A percentile compares a stretch with the other conserved stretches of the same genome.
These are phyloP conservation scores for Acorus calamus DNA, from an alignment of 106 monocot genomes.

Conservation along the genomic window DNA sequence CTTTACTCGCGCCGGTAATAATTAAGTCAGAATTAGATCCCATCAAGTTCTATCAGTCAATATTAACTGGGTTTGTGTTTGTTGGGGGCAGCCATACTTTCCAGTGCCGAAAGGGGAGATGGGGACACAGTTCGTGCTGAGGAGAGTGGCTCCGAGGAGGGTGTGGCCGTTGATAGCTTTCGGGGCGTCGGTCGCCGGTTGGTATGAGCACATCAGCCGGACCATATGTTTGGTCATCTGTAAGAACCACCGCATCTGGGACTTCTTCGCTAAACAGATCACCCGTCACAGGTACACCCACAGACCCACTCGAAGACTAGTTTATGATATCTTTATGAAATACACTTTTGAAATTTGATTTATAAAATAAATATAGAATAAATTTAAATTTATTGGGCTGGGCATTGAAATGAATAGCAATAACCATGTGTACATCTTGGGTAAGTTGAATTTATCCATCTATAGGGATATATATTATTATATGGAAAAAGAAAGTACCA, in stretches of 20 bases:
- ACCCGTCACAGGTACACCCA: slow-evolving; percentile 34
- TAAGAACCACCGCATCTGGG: slow-evolving; percentile 81
- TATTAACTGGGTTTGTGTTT: too few species aligned
- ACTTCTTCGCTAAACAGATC: slow-evolving; percentile 35
- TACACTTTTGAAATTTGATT: too few species aligned
- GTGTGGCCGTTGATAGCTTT: slow-evolving; percentile 82
- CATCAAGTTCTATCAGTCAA: too few species aligned
- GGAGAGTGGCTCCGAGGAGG: slow-evolving; percentile 62
- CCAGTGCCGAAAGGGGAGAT: slow-evolving; percentile 48
- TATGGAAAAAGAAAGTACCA: too few species aligned
- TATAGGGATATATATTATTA: too few species aligned
- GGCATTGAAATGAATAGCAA: too few species aligned
- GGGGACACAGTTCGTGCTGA: slow-evolving; percentile 51
- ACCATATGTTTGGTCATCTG: slow-evolving; percentile 68
- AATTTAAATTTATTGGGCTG: too few species aligned
- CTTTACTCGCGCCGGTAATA: slow-evolving; percentile 11
- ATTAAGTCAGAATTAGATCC: too few species aligned
- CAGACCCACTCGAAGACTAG: not conserved
- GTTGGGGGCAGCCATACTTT: slow-evolving; percentile 52
- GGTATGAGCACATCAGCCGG: slow-evolving; percentile 97
- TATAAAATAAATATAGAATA: too few species aligned
- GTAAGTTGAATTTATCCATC: too few species aligned
- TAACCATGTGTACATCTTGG: too few species aligned
- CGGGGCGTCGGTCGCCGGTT: slow-evolving; percentile 72
- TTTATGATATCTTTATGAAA: too few species aligned